phyloP scores from a whole-genome alignment of 78 protist genomes.

The Bodo saltans region DNA sequence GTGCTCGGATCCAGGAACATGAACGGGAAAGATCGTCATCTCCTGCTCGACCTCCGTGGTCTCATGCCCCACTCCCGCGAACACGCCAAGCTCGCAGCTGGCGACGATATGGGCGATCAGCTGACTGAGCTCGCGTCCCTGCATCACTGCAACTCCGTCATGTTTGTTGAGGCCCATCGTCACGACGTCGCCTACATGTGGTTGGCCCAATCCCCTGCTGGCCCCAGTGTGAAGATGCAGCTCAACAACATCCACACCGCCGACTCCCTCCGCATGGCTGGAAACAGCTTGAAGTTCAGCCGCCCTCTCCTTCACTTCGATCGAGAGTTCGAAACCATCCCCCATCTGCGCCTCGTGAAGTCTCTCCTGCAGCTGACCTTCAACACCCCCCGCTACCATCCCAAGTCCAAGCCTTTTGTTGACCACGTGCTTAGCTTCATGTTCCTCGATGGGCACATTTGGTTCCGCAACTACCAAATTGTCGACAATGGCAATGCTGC shows the following conservation, averaged over 20 bases:
- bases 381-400: slow-evolving; percentile 80
- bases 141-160: slow-evolving; percentile 56
- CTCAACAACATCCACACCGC: slow-evolving; percentile 76
- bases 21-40: slow-evolving; percentile 54
- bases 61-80: slow-evolving; percentile 82
- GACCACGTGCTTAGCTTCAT: slow-evolving; percentile 88
- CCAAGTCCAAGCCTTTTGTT: slow-evolving; percentile 85
- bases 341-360: slow-evolving; percentile 57
- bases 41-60: slow-evolving; percentile 65
- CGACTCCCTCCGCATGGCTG: slow-evolving; percentile 86
- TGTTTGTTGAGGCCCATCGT: slow-evolving; percentile 75
- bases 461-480: slow-evolving; percentile 89
- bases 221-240: slow-evolving; percentile 83
- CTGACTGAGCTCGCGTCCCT: slow-evolving; percentile 75
- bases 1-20: slow-evolving; percentile 61
- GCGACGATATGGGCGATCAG: slow-evolving; percentile 37
- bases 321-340: slow-evolving; percentile 55
- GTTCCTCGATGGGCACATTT: slow-evolving; percentile 71
- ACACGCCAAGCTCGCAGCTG: slow-evolving; percentile 57
- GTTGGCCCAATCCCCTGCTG: slow-evolving; percentile 70
- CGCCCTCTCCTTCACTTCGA: slow-evolving; percentile 91
- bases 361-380: slow-evolving; percentile 72
- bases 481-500: no score
- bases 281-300: slow-evolving; percentile 90
- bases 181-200: slow-evolving; percentile 46